Conservation (phyloP, 148 eudicot species). For the Camellia granthamiana region DNA sequence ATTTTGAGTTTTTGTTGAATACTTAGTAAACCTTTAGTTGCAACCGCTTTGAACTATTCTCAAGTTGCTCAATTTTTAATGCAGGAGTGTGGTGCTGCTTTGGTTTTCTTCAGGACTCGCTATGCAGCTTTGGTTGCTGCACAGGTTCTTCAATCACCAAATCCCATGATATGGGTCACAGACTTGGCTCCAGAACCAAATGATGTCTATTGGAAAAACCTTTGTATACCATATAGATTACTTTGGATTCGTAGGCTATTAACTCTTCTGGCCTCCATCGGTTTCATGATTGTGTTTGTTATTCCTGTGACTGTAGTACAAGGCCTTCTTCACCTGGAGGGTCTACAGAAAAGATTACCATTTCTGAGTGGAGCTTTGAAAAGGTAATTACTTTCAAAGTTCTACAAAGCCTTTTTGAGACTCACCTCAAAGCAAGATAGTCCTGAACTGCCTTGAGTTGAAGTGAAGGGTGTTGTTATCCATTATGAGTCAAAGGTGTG, state of each 20-base stretch:
- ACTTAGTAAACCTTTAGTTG: background rate
- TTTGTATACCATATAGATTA: conserved; percentile 72
- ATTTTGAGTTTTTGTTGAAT: background rate
- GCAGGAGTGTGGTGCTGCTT: conserved; percentile 90
- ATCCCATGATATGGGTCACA: conserved; percentile 94
- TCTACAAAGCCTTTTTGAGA: background rate
- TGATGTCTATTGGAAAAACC: conserved; percentile 84
- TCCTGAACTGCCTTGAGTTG: background rate
- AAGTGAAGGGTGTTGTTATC: background rate
- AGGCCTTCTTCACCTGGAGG: conserved; percentile 64
- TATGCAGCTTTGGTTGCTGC: conserved; percentile 86
- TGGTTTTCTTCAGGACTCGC: conserved; percentile 84
- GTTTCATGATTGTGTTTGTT: conserved; percentile 63
- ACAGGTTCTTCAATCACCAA: conserved; percentile 59
- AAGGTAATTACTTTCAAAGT: conserved; percentile 39
- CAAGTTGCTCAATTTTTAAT: conserved; percentile 15
- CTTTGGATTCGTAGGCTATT: conserved; percentile 84
- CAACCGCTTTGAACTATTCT: background rate
- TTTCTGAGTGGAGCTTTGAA: conserved; percentile 44
- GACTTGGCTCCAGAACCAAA: conserved; percentile 76
- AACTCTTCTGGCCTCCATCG: conserved; percentile 54
- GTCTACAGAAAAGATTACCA: conserved; percentile 54
- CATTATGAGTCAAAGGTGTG: background rate
- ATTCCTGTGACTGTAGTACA: conserved; percentile 73
- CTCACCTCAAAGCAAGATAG: background rate